These are phyloP conservation scores for Populus tremula DNA, from an alignment of 345 rosid genomes.

Conservation along the genomic window DNA sequence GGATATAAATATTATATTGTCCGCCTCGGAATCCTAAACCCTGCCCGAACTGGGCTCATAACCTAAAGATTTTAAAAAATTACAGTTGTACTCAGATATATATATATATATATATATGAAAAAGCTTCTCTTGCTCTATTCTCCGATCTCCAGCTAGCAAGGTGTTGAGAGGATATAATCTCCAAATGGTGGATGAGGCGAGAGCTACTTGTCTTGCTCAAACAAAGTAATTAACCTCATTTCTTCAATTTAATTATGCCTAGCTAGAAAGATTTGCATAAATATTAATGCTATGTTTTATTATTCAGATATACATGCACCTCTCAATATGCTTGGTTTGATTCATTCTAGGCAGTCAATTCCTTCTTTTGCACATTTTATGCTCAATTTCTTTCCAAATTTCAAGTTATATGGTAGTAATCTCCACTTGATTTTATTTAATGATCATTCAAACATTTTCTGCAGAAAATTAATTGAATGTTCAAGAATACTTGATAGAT, in stretches of 20 bases:
- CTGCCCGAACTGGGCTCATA: too few relatives aligned
- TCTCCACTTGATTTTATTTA: too few relatives aligned
- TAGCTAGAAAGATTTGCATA: background rate
- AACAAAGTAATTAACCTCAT: constrained; percentile 29
- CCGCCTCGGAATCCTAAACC: too few relatives aligned
- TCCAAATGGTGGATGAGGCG: constrained; percentile 56
- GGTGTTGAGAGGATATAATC: constrained; percentile 35
- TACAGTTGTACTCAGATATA: too few relatives aligned
- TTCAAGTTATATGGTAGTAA: too few relatives aligned
- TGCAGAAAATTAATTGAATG: constrained; percentile 37
- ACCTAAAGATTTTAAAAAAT: too few relatives aligned
- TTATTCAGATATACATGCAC: constrained; percentile 28
- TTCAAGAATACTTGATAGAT: constrained; percentile 20
- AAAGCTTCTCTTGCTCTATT: too few relatives aligned
- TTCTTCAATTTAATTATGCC: too few relatives aligned
- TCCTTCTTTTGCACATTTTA: background rate
- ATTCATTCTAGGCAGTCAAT: constrained; percentile 49
- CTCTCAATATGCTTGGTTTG: constrained; percentile 43
- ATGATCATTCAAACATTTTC: too few relatives aligned
- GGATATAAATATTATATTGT: too few relatives aligned
- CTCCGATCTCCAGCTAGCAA: background rate
- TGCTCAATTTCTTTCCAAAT: too few relatives aligned
- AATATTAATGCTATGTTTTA: background rate
- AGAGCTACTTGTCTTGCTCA: constrained; percentile 51
- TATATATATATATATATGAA: too few relatives aligned